Conservation (phyloP, 1,284 basidiomycete species). For the Irpex sp. region DNA sequence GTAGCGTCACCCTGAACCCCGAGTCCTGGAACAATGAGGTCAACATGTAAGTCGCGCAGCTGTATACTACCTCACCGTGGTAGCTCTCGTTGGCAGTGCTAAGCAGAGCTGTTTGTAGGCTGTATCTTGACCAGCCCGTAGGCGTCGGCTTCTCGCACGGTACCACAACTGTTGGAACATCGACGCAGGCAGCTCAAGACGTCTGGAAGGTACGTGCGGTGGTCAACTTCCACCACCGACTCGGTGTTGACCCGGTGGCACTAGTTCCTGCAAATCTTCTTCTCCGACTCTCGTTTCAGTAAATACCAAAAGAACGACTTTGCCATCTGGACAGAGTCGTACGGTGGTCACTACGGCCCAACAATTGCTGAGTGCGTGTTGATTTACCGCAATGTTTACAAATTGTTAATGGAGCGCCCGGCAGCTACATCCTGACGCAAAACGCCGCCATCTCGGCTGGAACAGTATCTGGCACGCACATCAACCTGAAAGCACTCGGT, state of each 20-base stretch:
- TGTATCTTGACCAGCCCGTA: conserved; percentile 61
- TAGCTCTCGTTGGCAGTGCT: neutral
- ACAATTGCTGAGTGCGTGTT: conserved; percentile 49
- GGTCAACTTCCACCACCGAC: neutral
- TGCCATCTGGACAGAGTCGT: conserved; percentile 64
- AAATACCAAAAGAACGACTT: conserved; percentile 48
- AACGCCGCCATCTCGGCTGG: conserved; percentile 55
- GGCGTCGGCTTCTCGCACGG: conserved; percentile 63
- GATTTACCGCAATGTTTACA: neutral
- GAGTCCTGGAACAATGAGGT: conserved; percentile 64
- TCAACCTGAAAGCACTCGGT: conserved; percentile 60
- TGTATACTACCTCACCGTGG: neutral
- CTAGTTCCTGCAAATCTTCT: conserved; percentile 63
- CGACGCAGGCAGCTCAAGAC: conserved; percentile 50
- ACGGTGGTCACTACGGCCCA: conserved; percentile 65
- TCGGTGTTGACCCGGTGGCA: neutral
- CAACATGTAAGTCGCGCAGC: conserved; percentile 37
- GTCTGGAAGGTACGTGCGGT: conserved; percentile 41
- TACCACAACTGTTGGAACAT: conserved; percentile 43
- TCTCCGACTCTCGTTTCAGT: conserved; percentile 53
- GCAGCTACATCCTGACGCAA: conserved; percentile 54
- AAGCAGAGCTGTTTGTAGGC: conserved; percentile 16
- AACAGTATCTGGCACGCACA: conserved; percentile 40
- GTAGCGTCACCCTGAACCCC: conserved; percentile 49
- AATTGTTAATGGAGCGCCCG: neutral